A percentile compares a stretch with the other conserved stretches of the same genome.
Conservation (phyloP, 2,329 filamentous ascomycete genomes). For the Fusarium coffeatum region DNA sequence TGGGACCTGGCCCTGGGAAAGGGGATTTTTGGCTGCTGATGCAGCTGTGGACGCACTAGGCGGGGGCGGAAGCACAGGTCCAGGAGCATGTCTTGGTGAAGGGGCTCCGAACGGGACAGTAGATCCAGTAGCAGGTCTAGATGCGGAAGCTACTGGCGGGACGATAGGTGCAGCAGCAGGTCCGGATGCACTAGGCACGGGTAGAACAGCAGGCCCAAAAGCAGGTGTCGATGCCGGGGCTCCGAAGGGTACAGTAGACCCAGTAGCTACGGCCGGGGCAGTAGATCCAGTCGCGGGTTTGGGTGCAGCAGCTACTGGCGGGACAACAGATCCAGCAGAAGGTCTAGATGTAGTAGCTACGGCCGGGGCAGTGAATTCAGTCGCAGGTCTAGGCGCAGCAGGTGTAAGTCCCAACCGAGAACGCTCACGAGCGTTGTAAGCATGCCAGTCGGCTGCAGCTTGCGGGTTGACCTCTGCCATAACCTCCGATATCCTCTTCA, state of each 20-base stretch:
- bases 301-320: too few species aligned
- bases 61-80: too few species aligned
- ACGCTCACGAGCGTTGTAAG: not conserved
- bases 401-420: not conserved
- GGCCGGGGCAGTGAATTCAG: too few species aligned
- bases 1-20: not conserved
- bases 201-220: too few species aligned
- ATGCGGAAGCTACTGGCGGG: too few species aligned
- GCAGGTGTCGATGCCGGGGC: too few species aligned
- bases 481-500: slow-evolving; percentile 30
- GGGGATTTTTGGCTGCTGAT: not conserved
- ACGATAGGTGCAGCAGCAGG: too few species aligned
- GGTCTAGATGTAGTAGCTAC: too few species aligned
- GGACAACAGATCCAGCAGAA: too few species aligned
- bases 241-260: too few species aligned
- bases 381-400: not conserved
- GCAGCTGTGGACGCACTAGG: not conserved
- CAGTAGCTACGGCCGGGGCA: too few species aligned
- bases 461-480: not conserved
- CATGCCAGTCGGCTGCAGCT: too few species aligned
- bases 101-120: not conserved
- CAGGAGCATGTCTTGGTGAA: not conserved
- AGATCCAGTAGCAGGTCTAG: not conserved
- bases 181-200: not conserved
- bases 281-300: not conserved